Evolutionary conservation across 148 eudicot species (phyloP).

Genomic region (Rhododendron williamsianum): DNA sequence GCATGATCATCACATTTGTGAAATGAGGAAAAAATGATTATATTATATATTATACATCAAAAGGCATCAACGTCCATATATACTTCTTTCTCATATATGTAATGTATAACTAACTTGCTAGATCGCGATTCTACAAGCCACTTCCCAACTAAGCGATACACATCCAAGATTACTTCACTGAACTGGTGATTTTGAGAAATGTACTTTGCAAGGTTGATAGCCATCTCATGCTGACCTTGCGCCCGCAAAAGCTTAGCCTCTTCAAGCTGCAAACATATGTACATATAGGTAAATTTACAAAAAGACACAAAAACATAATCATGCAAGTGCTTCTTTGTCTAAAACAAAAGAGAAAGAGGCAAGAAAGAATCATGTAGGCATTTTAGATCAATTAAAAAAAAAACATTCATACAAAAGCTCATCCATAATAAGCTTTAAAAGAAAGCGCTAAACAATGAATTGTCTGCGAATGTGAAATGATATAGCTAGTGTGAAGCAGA

Average conservation of each 20-base stretch:
- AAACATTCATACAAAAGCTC: no score
- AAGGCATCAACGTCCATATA: neutral
- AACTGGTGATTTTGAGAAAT: slow-evolving; percentile 55
- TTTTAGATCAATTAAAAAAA: neutral
- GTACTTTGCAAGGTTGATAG: slow-evolving; percentile 82
- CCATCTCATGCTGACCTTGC: slow-evolving; percentile 91
- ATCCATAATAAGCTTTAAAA: no score
- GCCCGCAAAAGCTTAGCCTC: slow-evolving; percentile 93
- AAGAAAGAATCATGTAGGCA: slow-evolving; percentile 4
- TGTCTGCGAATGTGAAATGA: neutral
- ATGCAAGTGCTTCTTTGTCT: neutral
- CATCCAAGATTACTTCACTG: slow-evolving; percentile 67
- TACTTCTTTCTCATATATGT: neutral
- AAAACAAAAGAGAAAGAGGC: slow-evolving; percentile 7
- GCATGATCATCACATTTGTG: slow-evolving; percentile 26
- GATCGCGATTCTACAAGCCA: slow-evolving; percentile 96
- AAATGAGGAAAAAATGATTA: slow-evolving; percentile 3
- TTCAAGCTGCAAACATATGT: slow-evolving; percentile 56
- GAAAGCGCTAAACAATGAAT: no score
- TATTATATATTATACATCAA: neutral
- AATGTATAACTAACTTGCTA: slow-evolving; percentile 68
- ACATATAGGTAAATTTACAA: neutral
- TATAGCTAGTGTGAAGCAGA: neutral
- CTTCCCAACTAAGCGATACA: slow-evolving; percentile 87
- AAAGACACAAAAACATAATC: neutral